phyloP scores from a whole-genome alignment of 345 rosid genomes.

The Sonneratia caseolaris region DNA sequence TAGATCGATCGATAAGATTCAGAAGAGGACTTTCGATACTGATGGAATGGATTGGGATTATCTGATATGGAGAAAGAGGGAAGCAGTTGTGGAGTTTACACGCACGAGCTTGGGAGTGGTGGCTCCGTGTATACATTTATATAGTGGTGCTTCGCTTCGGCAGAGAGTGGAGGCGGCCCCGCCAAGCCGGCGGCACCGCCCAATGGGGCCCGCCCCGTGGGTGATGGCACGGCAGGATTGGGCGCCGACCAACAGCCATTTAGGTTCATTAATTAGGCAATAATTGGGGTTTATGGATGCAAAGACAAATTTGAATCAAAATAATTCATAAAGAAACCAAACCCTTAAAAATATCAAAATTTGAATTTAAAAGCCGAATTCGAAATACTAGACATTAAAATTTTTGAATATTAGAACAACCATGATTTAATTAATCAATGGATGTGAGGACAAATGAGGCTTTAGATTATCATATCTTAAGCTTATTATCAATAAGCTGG shows the following conservation, averaged over 20 bases:
- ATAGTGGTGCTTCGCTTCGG: background rate
- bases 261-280: conserved; percentile 13
- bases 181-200: conserved; percentile 36
- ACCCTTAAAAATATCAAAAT: too few species aligned
- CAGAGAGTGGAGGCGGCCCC: background rate
- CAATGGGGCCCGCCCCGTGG: conserved; percentile 20
- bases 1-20: background rate
- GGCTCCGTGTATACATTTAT: background rate
- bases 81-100: background rate
- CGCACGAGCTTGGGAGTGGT: background rate
- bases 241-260: conserved; percentile 43
- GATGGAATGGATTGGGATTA: too few species aligned
- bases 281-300: conserved; percentile 29
- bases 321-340: too few species aligned
- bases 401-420: too few species aligned
- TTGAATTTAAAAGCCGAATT: too few species aligned
- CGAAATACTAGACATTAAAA: too few species aligned
- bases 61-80: background rate
- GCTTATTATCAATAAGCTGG: background rate
- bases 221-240: conserved; percentile 13
- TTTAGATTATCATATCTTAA: background rate
- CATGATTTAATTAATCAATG: background rate
- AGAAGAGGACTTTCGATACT: background rate
- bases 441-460: background rate
- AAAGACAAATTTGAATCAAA: conserved; percentile 12